Conservation (phyloP, 2,329 filamentous ascomycete species). For the Metarhizium humberi region DNA sequence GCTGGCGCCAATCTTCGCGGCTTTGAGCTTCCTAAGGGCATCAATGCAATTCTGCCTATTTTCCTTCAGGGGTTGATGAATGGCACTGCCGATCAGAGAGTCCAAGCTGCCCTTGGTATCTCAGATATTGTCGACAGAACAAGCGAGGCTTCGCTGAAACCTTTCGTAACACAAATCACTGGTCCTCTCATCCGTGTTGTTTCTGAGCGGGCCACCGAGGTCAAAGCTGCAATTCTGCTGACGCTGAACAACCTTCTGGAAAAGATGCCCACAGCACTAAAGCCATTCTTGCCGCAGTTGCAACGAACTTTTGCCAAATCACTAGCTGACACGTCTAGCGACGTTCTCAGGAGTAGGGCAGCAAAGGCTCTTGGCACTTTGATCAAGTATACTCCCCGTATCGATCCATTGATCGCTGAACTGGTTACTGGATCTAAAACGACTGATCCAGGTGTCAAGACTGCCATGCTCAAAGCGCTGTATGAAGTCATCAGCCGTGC, state of each 20-base stretch:
- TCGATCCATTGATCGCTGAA: constrained; percentile 88
- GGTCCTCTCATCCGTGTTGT: constrained; percentile 96
- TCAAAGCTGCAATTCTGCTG: constrained; percentile 88
- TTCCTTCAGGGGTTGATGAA: constrained; percentile 98
- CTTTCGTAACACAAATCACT: constrained; percentile 95
- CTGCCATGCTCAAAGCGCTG: constrained; percentile 92
- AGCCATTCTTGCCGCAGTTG: constrained; percentile 92
- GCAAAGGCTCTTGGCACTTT: constrained; percentile 90
- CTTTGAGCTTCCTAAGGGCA: constrained; percentile 89
- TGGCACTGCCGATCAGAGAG: constrained; percentile 83
- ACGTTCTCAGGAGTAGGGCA: constrained; percentile 75
- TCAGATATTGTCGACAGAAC: constrained; percentile 94
- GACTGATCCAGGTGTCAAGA: constrained; percentile 71
- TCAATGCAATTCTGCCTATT: constrained; percentile 91
- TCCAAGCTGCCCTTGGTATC: constrained; percentile 83
- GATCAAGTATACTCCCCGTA: constrained; percentile 89
- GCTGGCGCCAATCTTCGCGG: constrained; percentile 76
- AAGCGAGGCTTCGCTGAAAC: constrained; percentile 76
- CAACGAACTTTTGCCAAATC: constrained; percentile 97
- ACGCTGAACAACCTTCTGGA: constrained; percentile 92
- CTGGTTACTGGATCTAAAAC: constrained; percentile 95
- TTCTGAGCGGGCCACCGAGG: constrained; percentile 89
- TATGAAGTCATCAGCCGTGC: constrained; percentile 96
- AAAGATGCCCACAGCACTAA: constrained; percentile 91
- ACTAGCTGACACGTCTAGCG: constrained; percentile 85